Conservation (phyloP, 176 grass and related monocot genomes). For the Carex kokanica region DNA sequence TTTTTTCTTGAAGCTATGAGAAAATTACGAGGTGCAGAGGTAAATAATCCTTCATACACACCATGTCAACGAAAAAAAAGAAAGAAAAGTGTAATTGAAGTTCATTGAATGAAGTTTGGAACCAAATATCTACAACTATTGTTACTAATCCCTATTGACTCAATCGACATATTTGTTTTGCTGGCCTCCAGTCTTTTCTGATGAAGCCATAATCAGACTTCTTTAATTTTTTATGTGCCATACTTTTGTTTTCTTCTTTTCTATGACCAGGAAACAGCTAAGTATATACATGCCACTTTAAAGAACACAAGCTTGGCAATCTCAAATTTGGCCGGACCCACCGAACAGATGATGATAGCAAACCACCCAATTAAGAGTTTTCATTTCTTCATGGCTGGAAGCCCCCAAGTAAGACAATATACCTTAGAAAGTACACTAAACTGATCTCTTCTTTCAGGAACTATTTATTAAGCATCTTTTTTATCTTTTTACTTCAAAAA, state of each 20-base stretch:
- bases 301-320: slow-evolving; percentile 31
- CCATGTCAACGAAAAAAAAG: background rate
- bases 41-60: background rate
- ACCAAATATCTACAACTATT: background rate
- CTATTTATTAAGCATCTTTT: background rate
- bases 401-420: slow-evolving; percentile 27
- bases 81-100: background rate
- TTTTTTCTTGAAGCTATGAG: slow-evolving; percentile 22
- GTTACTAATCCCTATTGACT: background rate
- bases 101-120: background rate
- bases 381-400: slow-evolving; percentile 23
- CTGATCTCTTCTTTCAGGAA: background rate
- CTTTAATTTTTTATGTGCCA: background rate
- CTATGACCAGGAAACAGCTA: background rate
- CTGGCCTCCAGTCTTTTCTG: background rate
- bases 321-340: slow-evolving; percentile 32
- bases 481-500: background rate
- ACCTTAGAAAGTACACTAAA: background rate
- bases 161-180: background rate
- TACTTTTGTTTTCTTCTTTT: background rate
- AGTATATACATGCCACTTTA: slow-evolving; percentile 22
- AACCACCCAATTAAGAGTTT: slow-evolving; percentile 29
- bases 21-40: slow-evolving; percentile 38
- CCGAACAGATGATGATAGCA: slow-evolving; percentile 34
- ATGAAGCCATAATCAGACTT: background rate